These are phyloP conservation scores for Oryza meridionalis DNA, from an alignment of 176 grass and related monocot species.

Conservation along the genomic window DNA sequence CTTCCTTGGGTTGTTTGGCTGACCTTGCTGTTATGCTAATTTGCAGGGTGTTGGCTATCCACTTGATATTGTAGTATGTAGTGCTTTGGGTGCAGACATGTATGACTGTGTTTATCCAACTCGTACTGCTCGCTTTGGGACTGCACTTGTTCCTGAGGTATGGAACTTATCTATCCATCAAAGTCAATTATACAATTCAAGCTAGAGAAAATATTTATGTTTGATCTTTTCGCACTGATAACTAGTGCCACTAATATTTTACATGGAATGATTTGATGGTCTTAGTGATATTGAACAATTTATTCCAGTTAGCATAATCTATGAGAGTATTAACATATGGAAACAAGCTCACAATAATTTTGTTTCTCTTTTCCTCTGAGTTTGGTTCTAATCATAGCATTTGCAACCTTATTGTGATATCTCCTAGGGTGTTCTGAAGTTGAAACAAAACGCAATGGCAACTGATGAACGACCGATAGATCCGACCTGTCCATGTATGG, in stretches of 20 bases:
- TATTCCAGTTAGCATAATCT: background rate
- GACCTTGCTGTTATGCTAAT: constrained; percentile 34
- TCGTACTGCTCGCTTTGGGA: constrained; percentile 91
- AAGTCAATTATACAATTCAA: background rate
- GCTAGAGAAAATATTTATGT: background rate
- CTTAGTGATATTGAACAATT: background rate
- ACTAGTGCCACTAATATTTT: background rate
- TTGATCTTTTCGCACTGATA: background rate
- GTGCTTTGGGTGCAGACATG: constrained; percentile 98
- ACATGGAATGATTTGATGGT: background rate
- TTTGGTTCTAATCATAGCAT: background rate
- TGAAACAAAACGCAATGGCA: constrained; percentile 91
- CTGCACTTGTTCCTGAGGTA: constrained; percentile 92
- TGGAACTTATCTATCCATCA: constrained; percentile 30
- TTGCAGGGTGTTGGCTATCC: constrained; percentile 97
- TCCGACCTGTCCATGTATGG: constrained; percentile 89
- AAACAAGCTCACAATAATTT: background rate
- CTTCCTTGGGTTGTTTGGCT: constrained; percentile 9
- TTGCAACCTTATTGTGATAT: background rate
- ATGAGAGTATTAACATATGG: constrained; percentile 14
- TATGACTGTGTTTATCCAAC: constrained; percentile 99
- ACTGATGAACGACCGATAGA: constrained; percentile 94
- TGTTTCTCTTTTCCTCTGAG: background rate
- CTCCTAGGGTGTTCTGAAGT: constrained; percentile 81
- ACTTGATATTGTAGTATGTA: constrained; percentile 97